Base-by-base conservation (phyloP, 495 filamentous ascomycete genomes). In the Podospora bellae-mahoneyi region DNA sequence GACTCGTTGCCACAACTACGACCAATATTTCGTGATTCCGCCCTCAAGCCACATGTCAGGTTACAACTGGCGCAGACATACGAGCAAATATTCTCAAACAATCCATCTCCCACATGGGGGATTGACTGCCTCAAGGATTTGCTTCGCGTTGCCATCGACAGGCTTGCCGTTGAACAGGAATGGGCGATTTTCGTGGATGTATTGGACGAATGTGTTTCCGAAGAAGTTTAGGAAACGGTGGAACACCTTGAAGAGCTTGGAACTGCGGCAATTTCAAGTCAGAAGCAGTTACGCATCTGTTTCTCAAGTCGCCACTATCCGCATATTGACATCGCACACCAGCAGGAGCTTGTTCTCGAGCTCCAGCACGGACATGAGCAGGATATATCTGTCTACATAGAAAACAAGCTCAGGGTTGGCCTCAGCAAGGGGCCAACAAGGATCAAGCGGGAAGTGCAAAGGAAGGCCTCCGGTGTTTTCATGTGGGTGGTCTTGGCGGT, bases 281-380 rank as follows among this genome's bases (percentile, higher is more conserved):
- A 20, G 20, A 20, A 20, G 20, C 20, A 20, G 20, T 20, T 20
- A 1, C 20, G 20, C 20, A 20, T 20, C 20, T 83, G 78, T 54
- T 78, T 86, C 60, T 84, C 84, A 0, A 86, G 84, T 71, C 76
- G 84, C 2, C 82, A 84, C 70, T 84, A 84, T 64, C 84, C 84
- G 0, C 66, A 81, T 55, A 81, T 87, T 58, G 68, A 65, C 0
- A 77, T 82, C 6, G 66, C 6, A 4, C 70, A 73, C 15, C 77
- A 79, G 4, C 67, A 77, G 7, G 60, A 69, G 20, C 18, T 79
- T 9, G 64, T 62, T 5, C 63, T 79, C 16, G 77, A 78, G 20
- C 20, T 20, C 1, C 20, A 62, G 20, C 60, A 1, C 63, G 75
- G 71, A 15, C 75, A 77, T 19, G 61, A 23, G 39, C 15, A 72